These are phyloP conservation scores for Phytophthora sp. DNA, from an alignment of 352 stramenopile species.

Conservation along the genomic window DNA sequence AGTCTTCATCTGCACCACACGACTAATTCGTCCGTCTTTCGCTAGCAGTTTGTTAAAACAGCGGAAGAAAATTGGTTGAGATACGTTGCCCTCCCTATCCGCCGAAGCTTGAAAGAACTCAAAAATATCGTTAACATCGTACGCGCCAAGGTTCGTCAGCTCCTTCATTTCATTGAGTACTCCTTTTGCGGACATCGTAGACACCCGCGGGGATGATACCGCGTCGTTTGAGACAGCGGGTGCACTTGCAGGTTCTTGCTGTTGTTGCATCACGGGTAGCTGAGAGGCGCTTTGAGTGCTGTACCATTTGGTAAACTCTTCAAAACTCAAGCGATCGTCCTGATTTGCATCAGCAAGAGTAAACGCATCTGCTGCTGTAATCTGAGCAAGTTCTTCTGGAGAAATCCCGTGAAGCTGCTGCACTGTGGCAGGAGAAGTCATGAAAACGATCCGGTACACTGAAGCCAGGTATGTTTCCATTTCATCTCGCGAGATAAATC, in stretches of 20 bases:
- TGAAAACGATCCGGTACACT: constrained; percentile 86
- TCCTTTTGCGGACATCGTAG: constrained; percentile 43
- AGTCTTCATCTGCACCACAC: constrained; percentile 48
- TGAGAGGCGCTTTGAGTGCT: constrained; percentile 36
- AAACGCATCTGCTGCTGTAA: constrained; percentile 81
- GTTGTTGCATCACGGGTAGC: constrained; percentile 14
- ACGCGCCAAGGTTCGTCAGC: constrained; percentile 80
- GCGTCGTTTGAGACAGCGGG: not conserved
- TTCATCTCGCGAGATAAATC: constrained; percentile 80
- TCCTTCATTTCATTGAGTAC: constrained; percentile 77
- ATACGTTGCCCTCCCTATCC: constrained; percentile 63
- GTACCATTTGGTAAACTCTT: constrained; percentile 90
- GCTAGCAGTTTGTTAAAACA: constrained; percentile 87
- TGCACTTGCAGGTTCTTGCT: constrained; percentile 9
- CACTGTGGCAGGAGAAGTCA: constrained; percentile 53
- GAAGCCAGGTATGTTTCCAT: constrained; percentile 89
- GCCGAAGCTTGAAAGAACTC: constrained; percentile 84
- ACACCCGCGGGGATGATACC: constrained; percentile 16
- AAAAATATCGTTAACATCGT: constrained; percentile 89
- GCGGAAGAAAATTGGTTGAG: constrained; percentile 73
- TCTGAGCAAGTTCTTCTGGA: constrained; percentile 68
- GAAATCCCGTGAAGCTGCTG: constrained; percentile 58
- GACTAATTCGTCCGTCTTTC: constrained; percentile 46
- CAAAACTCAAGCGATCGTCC: constrained; percentile 75
- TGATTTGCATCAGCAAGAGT: constrained; percentile 59